Percentiles rank a stretch among this genome's conserved stretches.
phyloP scores from a whole-genome alignment of 305 asterid species.

The Solanum hybrid region DNA sequence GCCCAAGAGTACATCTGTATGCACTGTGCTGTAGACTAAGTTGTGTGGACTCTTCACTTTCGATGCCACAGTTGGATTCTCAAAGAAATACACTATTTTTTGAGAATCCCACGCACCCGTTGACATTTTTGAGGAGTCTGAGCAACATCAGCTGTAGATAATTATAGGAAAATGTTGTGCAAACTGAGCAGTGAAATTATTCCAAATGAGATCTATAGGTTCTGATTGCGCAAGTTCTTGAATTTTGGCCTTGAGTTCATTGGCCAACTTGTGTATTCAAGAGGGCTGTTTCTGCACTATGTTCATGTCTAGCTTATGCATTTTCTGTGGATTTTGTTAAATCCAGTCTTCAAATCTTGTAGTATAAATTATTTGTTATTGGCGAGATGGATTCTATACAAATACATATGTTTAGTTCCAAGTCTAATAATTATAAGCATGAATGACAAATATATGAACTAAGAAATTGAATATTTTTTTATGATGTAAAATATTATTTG shows the following conservation, averaged over 20 bases:
- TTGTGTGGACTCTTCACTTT: not conserved
- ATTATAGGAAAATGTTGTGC: not conserved
- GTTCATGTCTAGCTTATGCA: not conserved
- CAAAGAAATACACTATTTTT: not conserved
- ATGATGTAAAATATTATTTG: not conserved
- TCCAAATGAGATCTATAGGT: not conserved
- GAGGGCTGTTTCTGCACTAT: not conserved
- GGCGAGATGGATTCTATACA: not conserved
- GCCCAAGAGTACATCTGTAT: not conserved
- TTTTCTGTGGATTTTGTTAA: not conserved
- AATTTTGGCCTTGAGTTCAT: not conserved
- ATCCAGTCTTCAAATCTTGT: not conserved
- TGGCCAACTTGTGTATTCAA: not conserved
- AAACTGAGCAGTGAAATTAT: not conserved
- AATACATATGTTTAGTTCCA: not conserved
- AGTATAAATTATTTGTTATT: not conserved
- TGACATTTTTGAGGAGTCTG: not conserved
- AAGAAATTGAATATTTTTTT: not conserved
- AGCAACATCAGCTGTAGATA: not conserved
- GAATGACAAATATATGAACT: not conserved
- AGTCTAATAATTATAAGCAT: not conserved
- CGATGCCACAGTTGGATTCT: not conserved
- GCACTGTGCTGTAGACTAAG: not conserved
- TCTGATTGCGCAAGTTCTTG: not conserved
- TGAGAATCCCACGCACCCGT: not conserved